Base-by-base conservation (phyloP, 108 stramenopile species). In the Conticribra guillardii region DNA sequence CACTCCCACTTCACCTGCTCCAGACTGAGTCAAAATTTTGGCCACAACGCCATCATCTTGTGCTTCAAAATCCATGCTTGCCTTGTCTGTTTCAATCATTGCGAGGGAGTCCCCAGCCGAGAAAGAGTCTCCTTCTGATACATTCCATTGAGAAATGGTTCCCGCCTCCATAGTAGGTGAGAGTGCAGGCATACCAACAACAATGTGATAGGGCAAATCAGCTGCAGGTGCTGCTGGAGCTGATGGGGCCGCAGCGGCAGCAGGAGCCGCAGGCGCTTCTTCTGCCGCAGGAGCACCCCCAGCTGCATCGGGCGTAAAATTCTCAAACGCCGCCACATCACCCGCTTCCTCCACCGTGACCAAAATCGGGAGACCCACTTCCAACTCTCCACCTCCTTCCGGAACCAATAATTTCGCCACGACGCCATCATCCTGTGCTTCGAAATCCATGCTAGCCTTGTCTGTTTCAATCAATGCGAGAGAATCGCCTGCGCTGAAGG, bases 81-180 rank as follows among this genome's bases (percentile, higher is more conserved):
- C 99, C 82, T 99, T 99, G 79, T 99, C 99, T 0, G 99, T 99
- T 67, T 99, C 97, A 56, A 99, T 96, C 48, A 97, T 90, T 45
- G 96, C 96, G 46, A 99, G 30, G 54, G 92, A 80, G 78, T 95
- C 87, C n/a, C 99, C 99, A 0, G 98, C 96, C 14, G 70, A 48
- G 64, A 99, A 95, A 8, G 59, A 64, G 45, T 92, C 85, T 26
- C 98, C 96, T 60, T 93, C 93, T 30, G 82, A 37, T 16, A 94
- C 83, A 68, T 89, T 91, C 96, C 97, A 98, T 60, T 85, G 84
- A 17, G 96, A 82, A 55, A 99, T 84, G 55, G 87, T 86, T 30
- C 98, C 98, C 3, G 82, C 72, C 46, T 90, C 88, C 95, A 96
- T 99, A 47, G 97, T 98, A 18, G 98, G 98, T 44, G 89, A 91